Base-by-base conservation (phyloP, 2,329 filamentous ascomycete species). In the Ceratocystis cubensis region DNA sequence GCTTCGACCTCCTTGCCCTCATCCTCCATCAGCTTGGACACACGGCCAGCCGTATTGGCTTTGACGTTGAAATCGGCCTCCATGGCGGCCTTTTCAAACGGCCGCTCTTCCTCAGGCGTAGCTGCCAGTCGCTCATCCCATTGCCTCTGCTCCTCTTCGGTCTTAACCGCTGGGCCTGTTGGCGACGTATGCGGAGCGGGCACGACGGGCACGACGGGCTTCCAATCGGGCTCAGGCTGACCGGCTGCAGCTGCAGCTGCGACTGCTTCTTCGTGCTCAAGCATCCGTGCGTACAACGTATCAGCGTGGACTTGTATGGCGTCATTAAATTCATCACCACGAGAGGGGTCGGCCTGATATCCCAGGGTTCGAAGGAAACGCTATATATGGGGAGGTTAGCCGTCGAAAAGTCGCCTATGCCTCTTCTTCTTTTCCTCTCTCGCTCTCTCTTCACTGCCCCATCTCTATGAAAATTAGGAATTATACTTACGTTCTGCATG, bases 291-390 rank as follows among this genome's bases (percentile, higher is more conserved):
- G 76, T 91, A 99, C 50, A 99, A 81, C 69, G 84, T 84, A 77
- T 99, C 94, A 68, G 93, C 93, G 75, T 96, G 92, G 87, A 97
- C 90, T 76, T 97, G 94, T 69, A 99, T 91, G 71, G 88, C 84
- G 74, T 96, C 92, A 71, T 96, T 89, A 64, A 89, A 82, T 37
- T 86, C 81, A 0, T 81, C 77, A 7, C 86, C 78, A 25, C 86
- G 83, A 57, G 88, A 83, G 69, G 84, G 79, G 30, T 84, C 84
- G 6, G 84, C 83, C 44, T 95, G 82, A 74, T 96, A 97, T 3
- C 94, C 94, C 20, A 99, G 78, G 1, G 92, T 91, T 75, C 93
- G 91, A 33, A 99, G 78, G 71, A 99, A 92, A 75, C 93, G 88
- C 83, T 91, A 69, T 22, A 56, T 28, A 10, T 33, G 56, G 10